Conservation (phyloP, 2,329 filamentous ascomycete genomes). For the Pestalotiopsis sp. region DNA sequence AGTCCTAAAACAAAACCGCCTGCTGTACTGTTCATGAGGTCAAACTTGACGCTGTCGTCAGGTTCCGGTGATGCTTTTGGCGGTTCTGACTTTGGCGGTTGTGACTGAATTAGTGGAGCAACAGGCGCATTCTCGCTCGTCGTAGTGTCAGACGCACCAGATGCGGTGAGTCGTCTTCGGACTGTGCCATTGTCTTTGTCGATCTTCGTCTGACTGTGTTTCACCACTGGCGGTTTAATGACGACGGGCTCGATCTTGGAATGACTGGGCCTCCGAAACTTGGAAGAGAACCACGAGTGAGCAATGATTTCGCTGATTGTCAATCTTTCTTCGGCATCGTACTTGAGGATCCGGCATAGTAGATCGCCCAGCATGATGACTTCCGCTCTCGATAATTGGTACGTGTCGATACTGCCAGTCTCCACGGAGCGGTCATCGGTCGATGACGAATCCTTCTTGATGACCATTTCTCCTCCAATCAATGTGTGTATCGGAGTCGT, state of each 20-base stretch:
- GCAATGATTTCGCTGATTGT: conserved; percentile 5
- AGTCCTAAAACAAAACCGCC: neutral
- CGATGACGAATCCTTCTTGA: no score
- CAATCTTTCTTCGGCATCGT: neutral
- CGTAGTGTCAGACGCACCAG: neutral
- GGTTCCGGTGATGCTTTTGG: neutral
- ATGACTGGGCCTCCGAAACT: neutral
- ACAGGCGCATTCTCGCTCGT: neutral
- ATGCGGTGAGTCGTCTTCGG: neutral
- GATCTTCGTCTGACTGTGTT: neutral
- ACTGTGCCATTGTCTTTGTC: neutral
- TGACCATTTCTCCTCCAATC: neutral
- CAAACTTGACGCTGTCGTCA: neutral
- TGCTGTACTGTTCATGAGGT: neutral
- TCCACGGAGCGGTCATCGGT: neutral
- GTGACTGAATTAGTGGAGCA: no score
- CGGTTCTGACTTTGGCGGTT: neutral
- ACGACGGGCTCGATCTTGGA: no score
- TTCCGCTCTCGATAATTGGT: neutral
- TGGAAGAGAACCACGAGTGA: conserved; percentile 8
- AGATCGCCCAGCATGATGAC: conserved; percentile 10
- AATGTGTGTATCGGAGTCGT: neutral
- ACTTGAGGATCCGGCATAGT: conserved; percentile 7
- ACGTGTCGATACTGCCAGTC: no score
- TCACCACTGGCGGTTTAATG: neutral